Evolutionary conservation across 1,139 yeast genomes (phyloP), one percentile per base, ranked within the genome.

Genomic region (Diutina neorugosa): DNA sequence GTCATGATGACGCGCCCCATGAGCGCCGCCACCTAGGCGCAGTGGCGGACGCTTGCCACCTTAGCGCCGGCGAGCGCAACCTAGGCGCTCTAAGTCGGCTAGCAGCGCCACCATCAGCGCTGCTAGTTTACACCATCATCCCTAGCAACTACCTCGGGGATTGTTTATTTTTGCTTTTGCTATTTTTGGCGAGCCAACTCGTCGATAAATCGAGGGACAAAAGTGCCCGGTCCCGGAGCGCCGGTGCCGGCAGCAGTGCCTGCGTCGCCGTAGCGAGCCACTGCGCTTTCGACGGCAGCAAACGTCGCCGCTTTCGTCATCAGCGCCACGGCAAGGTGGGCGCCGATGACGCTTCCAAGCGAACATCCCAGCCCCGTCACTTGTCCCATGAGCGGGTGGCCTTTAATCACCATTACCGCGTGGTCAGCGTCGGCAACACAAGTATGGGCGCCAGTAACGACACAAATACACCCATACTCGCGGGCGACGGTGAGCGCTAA

Each of bases 301-400:
- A 71, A 77, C 25, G 31, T 19, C 14, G 18, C 9, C 8, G 34
- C 19, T 7, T 16, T 34, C 1, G 76, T 61, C 52, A 68, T 66
- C 44, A 58, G 59, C 1, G 52, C 47, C 2, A 82, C 78, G 4
- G 82, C 82, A 8, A 82, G 62, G 58, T 74, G 77, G 0, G 87
- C 74, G 0, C 87, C 83, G 54, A 89, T 79, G 0, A 81, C 77
- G 52, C 93, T 82, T 1, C 96, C 96, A 51, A 89, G 69, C 0
- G 93, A 79, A 59, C 97, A 91, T 0, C 97, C 98, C 2, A 94
- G 77, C 0, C 96, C 97, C 0, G 97, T 90, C n/a, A 90, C 78
- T 14, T 70, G 64, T 0, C 86, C 86, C 86, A 90, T 84, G 49
- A 83, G 62, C 19, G 71, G 67, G 58, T 82, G 77, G 0, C 96